phyloP scores from a whole-genome alignment of 1,139 yeast species.

The Lodderomyces pseudojiufengensis region DNA sequence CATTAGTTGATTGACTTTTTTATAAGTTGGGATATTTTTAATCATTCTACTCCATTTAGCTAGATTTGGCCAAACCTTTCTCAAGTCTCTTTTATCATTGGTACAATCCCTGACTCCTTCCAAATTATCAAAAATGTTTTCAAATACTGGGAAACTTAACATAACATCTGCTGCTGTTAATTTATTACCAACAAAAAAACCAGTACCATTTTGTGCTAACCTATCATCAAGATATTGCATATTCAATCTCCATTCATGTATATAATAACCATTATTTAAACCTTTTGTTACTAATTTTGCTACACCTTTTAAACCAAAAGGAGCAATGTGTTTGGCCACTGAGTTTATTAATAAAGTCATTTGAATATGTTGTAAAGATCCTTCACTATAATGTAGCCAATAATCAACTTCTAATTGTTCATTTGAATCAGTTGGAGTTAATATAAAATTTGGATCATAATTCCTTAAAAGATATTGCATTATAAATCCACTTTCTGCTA shows the following conservation, averaged over 20 bases:
- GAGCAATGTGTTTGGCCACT: constrained; percentile 39
- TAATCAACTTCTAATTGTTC: constrained; percentile 44
- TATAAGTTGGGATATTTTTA: constrained; percentile 26
- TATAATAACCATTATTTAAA: constrained; percentile 41
- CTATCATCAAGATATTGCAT: constrained; percentile 41
- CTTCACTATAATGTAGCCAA: constrained; percentile 55
- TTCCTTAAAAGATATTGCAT: constrained; percentile 39
- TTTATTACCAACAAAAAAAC: constrained; percentile 52
- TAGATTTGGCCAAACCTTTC: constrained; percentile 27
- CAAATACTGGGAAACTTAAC: constrained; percentile 43
- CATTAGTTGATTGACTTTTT: constrained; percentile 29
- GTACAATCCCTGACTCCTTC: constrained; percentile 33
- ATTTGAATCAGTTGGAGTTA: constrained; percentile 29
- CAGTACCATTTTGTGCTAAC: constrained; percentile 37
- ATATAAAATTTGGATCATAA: constrained; percentile 35
- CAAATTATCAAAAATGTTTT: constrained; percentile 41
- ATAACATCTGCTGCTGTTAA: constrained; percentile 61
- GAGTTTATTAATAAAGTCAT: constrained; percentile 41
- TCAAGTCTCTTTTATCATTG: constrained; percentile 31
- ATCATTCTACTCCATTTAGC: constrained; percentile 40
- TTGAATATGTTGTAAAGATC: constrained; percentile 47
- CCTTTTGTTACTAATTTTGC: constrained; percentile 39
- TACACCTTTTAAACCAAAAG: constrained; percentile 43
- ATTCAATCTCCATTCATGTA: constrained; percentile 39
- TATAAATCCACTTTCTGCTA: constrained; percentile 49